Base-by-base conservation (phyloP, 345 rosid genomes). In the Bruguiera parviflora region DNA sequence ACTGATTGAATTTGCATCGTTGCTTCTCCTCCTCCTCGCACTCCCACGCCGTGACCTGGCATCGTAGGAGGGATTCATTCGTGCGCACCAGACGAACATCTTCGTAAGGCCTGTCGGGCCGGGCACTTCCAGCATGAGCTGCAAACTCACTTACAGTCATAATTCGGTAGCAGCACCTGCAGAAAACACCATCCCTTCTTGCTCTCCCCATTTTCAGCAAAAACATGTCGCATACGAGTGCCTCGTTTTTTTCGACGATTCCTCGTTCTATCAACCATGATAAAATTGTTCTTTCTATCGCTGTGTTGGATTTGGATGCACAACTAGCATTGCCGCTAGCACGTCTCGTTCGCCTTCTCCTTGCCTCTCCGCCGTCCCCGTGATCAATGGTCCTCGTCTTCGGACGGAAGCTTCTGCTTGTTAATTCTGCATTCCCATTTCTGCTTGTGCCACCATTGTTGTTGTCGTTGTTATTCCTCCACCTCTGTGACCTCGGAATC, bases 221-320 rank as follows among this genome's bases (percentile, higher is more conserved):
- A 39, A 8, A 18, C 0, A 5, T 57, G 2, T 13, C n/a, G 53
- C 11, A 39, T 39, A 9, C 2, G 53, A 75, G 65, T 6, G 0
- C 5, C 5, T 69, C 75, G 25, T 24, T 29, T 13, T 72, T 69
- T 5, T 1, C 0, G 4, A 70, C 22, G 6, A 13, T 5, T 0
- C 53, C 61, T 2, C 51, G 24, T 37, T 51, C 67, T 9, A 71
- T 76, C 65, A 76, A 18, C 82, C 76, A 76, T 16, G 82, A 68
- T 3, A 76, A 0, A 0, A 73, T 18, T 1, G 74, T 73, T 60
- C 47, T 75, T 20, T 60, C 60, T 35, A 35, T 13, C 3, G 15
- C 46, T 2, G 46, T 35, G 8, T 35, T 35, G 43, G 43, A 35
- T 35, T 35, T 35, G 43, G 11, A 35, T 8, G 43, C 1, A 8